phyloP scores from a whole-genome alignment of 192 early-diverging fungal species.

The Coemansia sp. region DNA sequence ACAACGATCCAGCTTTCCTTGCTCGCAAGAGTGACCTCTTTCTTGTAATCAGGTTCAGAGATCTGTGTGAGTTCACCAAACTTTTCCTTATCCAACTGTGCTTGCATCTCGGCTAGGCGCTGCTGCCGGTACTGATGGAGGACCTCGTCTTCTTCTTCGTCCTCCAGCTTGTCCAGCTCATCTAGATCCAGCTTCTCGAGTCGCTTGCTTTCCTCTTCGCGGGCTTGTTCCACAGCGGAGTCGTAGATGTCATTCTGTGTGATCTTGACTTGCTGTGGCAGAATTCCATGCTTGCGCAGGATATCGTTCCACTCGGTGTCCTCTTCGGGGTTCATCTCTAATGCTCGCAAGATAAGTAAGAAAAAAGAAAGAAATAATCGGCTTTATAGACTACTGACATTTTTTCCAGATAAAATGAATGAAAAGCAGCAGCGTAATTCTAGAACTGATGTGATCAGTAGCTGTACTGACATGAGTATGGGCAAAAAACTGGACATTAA shows the following conservation, averaged over 20 bases:
- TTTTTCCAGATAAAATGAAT: neutral
- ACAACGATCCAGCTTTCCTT: slow-evolving; percentile 68
- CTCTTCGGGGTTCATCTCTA: slow-evolving; percentile 60
- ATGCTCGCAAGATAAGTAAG: neutral
- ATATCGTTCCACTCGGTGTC: slow-evolving; percentile 94
- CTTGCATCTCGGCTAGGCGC: slow-evolving; percentile 84
- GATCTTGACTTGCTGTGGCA: slow-evolving; percentile 73
- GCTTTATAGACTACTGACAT: neutral
- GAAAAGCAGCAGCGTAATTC: too few relatives aligned
- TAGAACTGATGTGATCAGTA: neutral
- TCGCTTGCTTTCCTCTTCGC: slow-evolving; percentile 61
- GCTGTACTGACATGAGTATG: neutral
- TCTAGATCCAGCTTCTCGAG: slow-evolving; percentile 77
- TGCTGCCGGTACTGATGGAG: slow-evolving; percentile 78
- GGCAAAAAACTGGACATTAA: neutral
- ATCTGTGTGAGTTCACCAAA: slow-evolving; percentile 87
- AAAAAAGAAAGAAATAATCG: neutral
- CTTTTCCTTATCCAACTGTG: slow-evolving; percentile 67
- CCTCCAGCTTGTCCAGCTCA: slow-evolving; percentile 91
- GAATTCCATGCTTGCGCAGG: slow-evolving; percentile 86
- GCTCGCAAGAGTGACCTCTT: slow-evolving; percentile 89
- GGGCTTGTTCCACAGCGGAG: slow-evolving; percentile 53
- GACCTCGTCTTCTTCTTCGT: slow-evolving; percentile 87
- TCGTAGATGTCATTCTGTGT: slow-evolving; percentile 56
- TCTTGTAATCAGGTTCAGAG: slow-evolving; percentile 89